phyloP scores from a whole-genome alignment of 169 alveolate genomes.

The Cryptosporidium ubiquitum region DNA sequence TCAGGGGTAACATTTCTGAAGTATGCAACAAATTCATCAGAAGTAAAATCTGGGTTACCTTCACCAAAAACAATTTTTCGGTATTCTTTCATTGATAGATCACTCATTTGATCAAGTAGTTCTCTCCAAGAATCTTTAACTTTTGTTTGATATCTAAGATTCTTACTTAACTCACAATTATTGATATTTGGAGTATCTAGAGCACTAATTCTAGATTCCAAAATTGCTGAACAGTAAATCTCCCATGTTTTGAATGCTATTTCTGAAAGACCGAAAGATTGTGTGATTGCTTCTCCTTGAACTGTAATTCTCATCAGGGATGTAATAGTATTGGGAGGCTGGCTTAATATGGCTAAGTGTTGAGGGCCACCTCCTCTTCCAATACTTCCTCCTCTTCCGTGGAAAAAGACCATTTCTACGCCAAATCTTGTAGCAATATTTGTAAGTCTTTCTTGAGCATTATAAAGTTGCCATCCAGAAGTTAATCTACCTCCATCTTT shows the following conservation, averaged over 20 bases:
- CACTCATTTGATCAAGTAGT: conserved; percentile 82
- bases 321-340: conserved; percentile 84
- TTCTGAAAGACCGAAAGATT: conserved; percentile 80
- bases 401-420: conserved; percentile 82
- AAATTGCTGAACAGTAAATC: conserved; percentile 82
- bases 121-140: conserved; percentile 79
- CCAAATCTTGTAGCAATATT: conserved; percentile 80
- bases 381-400: conserved; percentile 88
- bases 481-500: conserved; percentile 88
- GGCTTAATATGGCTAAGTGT: conserved; percentile 85
- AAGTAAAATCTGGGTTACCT: conserved; percentile 81
- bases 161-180: neutral
- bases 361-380: conserved; percentile 90
- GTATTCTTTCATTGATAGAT: conserved; percentile 81
- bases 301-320: conserved; percentile 85
- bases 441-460: conserved; percentile 81
- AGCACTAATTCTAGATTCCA: conserved; percentile 73
- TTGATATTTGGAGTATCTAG: neutral
- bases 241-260: conserved; percentile 83
- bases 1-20: conserved; percentile 86
- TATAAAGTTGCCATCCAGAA: conserved; percentile 87
- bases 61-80: conserved; percentile 79
- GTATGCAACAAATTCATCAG: conserved; percentile 82
- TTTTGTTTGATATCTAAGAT: neutral
- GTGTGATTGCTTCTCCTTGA: conserved; percentile 83